These are phyloP conservation scores for Sporothrix mexicana DNA, from an alignment of 2,329 filamentous ascomycete genomes.

Conservation along the genomic window DNA sequence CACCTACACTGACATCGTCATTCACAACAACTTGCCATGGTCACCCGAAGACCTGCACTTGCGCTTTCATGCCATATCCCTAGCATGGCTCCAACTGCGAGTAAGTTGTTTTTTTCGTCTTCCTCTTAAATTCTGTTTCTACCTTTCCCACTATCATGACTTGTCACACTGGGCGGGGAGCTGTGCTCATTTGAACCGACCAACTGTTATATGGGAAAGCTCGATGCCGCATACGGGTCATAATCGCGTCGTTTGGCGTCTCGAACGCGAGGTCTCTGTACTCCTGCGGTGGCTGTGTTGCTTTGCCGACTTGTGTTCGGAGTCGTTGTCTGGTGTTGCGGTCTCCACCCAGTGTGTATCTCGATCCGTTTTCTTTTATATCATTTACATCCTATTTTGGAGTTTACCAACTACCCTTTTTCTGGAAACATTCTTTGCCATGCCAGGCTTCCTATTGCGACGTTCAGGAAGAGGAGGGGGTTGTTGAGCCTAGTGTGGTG, in stretches of 20 bases:
- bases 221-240: background rate
- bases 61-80: slow-evolving; percentile 50
- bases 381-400: background rate
- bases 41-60: slow-evolving; percentile 41
- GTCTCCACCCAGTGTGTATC: background rate
- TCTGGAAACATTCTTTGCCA: background rate
- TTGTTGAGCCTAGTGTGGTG: slow-evolving; percentile 4
- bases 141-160: background rate
- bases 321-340: background rate
- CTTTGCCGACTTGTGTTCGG: background rate
- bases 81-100: slow-evolving; percentile 48
- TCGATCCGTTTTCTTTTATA: background rate
- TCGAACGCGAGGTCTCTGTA: no score
- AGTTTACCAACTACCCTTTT: background rate
- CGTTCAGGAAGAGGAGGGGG: slow-evolving; percentile 3
- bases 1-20: background rate
- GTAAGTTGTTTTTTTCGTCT: slow-evolving; percentile 35
- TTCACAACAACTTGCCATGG: slow-evolving; percentile 35
- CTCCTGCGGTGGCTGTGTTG: background rate
- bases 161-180: background rate
- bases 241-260: background rate
- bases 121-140: background rate
- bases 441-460: background rate
- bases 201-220: background rate
- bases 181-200: background rate